phyloP scores from a whole-genome alignment of 2,329 filamentous ascomycete species.

The Sporothrix variecibatus region DNA sequence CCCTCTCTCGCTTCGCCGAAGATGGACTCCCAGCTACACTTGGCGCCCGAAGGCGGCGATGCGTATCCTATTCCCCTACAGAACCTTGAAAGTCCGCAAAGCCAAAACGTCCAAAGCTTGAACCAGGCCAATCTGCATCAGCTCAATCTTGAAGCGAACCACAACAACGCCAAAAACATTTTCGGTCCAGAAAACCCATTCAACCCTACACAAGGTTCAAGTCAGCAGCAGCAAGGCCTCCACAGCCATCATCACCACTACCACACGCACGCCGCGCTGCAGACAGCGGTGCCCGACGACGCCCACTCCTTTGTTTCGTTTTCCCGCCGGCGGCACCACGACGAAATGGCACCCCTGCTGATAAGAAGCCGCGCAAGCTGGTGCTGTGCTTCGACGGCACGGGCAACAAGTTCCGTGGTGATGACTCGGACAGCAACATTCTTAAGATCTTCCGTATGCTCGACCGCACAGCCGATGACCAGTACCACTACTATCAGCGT shows the following conservation, averaged over 20 bases:
- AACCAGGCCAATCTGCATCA: background rate
- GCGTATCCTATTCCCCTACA: slow-evolving; percentile 5
- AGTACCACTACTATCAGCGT: slow-evolving; percentile 67
- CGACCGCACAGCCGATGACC: slow-evolving; percentile 62
- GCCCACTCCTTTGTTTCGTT: background rate
- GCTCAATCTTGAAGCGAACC: background rate
- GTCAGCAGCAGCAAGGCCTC: background rate
- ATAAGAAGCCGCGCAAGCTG: slow-evolving; percentile 46
- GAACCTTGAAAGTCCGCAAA: background rate
- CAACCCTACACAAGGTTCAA: background rate
- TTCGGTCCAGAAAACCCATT: background rate
- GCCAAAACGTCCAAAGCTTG: background rate
- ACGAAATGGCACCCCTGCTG: slow-evolving; percentile 18
- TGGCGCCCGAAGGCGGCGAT: background rate
- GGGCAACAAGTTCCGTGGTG: slow-evolving; percentile 64
- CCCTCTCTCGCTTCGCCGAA: background rate
- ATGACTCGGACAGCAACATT: slow-evolving; percentile 66
- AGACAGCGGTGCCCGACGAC: background rate
- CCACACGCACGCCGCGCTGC: background rate
- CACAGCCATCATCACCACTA: background rate
- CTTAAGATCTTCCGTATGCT: slow-evolving; percentile 72
- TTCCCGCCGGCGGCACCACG: background rate
- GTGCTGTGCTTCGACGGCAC: slow-evolving; percentile 66
- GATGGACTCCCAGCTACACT: background rate
- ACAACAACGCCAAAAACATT: background rate